Evolutionary conservation across 345 rosid species (phyloP), one percentile per base, ranked within the genome.

Genomic region (Jatropha curcas): DNA sequence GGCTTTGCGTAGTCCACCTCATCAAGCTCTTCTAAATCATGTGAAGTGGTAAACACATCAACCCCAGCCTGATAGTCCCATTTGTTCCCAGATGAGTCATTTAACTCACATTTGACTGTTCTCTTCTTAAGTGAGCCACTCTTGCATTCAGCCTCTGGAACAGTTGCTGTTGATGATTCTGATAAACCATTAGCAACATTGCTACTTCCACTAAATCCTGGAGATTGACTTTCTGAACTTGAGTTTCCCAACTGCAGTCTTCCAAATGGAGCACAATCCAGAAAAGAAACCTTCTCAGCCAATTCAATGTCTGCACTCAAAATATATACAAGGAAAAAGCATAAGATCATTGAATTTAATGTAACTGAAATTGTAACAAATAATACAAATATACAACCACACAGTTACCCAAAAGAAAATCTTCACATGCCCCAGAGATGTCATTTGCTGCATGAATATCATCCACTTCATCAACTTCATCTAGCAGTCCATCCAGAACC

Each of bases 401-500:
- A 39, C 33, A 41, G 55, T 76, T 77, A 90, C 91, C 94, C 74
- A 82, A 82, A 73, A 79, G 85, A 72, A 82, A 74, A 82, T 77
- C 84, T 78, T 83, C 85, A 71, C 83, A 84, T 41, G 71, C 80
- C 62, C 81, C 81, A 53, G 90, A 79, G 33, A 82, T 86, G 64
- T 85, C 80, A 14, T 82, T 72, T 14, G 90, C 84, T 19, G 88
- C 91, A 72, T 85, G 85, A 78, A 87, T 67, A 79, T 88, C 89
- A 71, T 89, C 95, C 65, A 85, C 87, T 77, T 87, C 92, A 67
- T 84, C 87, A 76, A 89, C 83, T 64, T 78, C 93, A 71, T 86
- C 92, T 39, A 91, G 86, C 82, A 87, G 61, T 59, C 91, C 96
- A 73, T 93, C 92, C 67, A 91, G 90, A 85, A 80, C 88, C 97